Base-by-base conservation (phyloP, 352 stramenopile genomes). In the Phytophthora uliginosa region DNA sequence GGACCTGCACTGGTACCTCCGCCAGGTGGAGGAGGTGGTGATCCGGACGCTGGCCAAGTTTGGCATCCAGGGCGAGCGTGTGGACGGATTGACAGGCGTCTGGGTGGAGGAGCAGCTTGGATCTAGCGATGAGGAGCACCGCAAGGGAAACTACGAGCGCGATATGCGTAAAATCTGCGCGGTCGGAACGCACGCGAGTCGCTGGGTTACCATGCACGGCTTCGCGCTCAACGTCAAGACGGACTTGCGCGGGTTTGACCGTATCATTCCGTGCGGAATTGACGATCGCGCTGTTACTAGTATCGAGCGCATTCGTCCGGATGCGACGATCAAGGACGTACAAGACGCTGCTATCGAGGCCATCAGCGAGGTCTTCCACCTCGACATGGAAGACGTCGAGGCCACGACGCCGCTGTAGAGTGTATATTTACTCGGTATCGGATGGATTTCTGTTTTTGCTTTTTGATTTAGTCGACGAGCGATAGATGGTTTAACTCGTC, bases 141-240 rank as follows among this genome's bases (percentile, higher is more conserved):
- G n/a, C 17, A 62, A 45, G 18, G 74, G 78, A 34, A 59, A 91
- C n/a, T 64, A 67, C 57, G 81, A 78, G 36, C 78, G 79, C 17
- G 88, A 91, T 22, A 90, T 95, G 81, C 81, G 90, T 40, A 99
- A 99, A 79, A 97, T 99, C 71, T 96, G 96, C 13, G 98, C 98
- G 0, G 93, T 99, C 18, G 98, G 98, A 9, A 97, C 99, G 13
- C 97, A 98, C 38, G 93, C 94, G 3, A 98, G 92, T 54, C 82
- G 92, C 53, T 99, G 98, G 98, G 97, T 99, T 59, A 99, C 98
- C 9, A 99, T 98, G 77, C 98, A 99, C 76, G 98, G 98, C 34
- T 98, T 99, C 77, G 95, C 98, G 7, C 81, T 99, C 47, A 99
- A 99, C 87, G 89, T 99, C 8, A 89, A 77, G 54, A 97, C 95